A percentile compares a stretch with the other conserved stretches of the same genome.
Conservation (phyloP, 2,329 filamentous ascomycete species). For the Spiromastix sp. region DNA sequence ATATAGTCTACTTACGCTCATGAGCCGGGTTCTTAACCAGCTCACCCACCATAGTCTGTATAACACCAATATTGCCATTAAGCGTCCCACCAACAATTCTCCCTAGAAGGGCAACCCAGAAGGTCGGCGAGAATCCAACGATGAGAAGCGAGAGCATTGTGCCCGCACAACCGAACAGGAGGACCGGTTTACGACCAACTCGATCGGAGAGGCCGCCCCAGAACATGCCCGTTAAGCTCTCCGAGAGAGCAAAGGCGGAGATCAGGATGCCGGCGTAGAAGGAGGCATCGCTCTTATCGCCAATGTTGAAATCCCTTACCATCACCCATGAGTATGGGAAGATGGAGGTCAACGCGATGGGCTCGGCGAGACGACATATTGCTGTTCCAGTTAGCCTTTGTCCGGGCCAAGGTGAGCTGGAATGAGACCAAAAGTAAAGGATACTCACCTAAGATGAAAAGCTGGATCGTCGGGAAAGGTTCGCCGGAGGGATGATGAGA, state of each 20-base stretch:
- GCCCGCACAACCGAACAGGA: slow-evolving; percentile 63
- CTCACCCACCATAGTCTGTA: slow-evolving; percentile 88
- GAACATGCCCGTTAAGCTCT: slow-evolving; percentile 61
- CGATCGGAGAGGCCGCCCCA: slow-evolving; percentile 71
- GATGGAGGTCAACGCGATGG: slow-evolving; percentile 85
- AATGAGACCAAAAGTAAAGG: not conserved
- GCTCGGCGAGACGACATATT: slow-evolving; percentile 85
- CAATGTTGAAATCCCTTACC: slow-evolving; percentile 65
- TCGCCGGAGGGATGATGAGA: slow-evolving; percentile 48
- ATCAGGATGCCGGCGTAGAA: slow-evolving; percentile 84
- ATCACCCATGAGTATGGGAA: slow-evolving; percentile 86
- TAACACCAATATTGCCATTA: slow-evolving; percentile 88
- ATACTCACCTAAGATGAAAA: slow-evolving; percentile 69
- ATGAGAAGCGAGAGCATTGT: slow-evolving; percentile 74
- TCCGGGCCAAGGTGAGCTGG: not conserved
- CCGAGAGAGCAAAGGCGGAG: slow-evolving; percentile 72
- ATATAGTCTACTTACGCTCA: slow-evolving; percentile 45
- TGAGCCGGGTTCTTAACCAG: slow-evolving; percentile 79
- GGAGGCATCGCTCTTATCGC: slow-evolving; percentile 63
- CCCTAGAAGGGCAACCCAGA: slow-evolving; percentile 68
- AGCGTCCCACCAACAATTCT: slow-evolving; percentile 70
- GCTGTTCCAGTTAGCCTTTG: slow-evolving; percentile 42
- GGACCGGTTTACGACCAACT: slow-evolving; percentile 71
- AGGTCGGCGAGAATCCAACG: slow-evolving; percentile 72
- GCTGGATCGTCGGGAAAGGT: slow-evolving; percentile 70